Evolutionary conservation across 257 asterid genomes (phyloP).

Genomic region (Hygrophila difformis): DNA sequence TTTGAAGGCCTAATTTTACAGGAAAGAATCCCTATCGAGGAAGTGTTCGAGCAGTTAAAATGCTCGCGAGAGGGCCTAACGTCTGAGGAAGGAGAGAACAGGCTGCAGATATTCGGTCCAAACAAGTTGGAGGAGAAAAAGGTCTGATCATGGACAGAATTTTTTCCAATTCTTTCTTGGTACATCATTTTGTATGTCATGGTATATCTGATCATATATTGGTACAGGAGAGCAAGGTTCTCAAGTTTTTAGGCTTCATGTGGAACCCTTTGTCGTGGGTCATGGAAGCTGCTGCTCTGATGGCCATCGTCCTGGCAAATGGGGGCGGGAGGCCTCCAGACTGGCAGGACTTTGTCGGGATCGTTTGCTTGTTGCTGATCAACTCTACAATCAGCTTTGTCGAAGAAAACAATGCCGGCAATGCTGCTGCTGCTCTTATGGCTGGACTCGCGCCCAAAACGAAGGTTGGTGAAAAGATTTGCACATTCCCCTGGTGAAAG

Average conservation of each 20-base stretch:
- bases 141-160: slow-evolving; percentile 20
- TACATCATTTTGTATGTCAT: not conserved
- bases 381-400: slow-evolving; percentile 89
- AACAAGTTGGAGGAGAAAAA: too few species aligned
- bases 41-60: too few species aligned
- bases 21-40: slow-evolving; percentile 89
- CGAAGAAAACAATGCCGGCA: slow-evolving; percentile 98
- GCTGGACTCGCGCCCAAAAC: too few species aligned
- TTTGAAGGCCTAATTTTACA: slow-evolving; percentile 19
- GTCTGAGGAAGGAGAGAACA: slow-evolving; percentile 61
- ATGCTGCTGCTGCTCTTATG: too few species aligned
- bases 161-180: not conserved
- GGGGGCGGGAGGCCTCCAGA: slow-evolving; percentile 80
- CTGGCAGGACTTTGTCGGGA: too few species aligned
- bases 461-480: slow-evolving; percentile 31
- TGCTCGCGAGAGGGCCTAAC: slow-evolving; percentile 68
- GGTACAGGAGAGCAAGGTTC: slow-evolving; percentile 69
- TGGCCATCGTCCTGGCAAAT: slow-evolving; percentile 84
- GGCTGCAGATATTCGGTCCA: slow-evolving; percentile 78
- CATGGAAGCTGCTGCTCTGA: slow-evolving; percentile 90
- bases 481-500: too few species aligned
- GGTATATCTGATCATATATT: not conserved
- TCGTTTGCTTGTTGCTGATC: slow-evolving; percentile 78
- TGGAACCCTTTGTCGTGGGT: too few species aligned
- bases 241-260: slow-evolving; percentile 88